Base-by-base conservation (phyloP, 2,329 filamentous ascomycete species). In the Biscogniauxia marginata region DNA sequence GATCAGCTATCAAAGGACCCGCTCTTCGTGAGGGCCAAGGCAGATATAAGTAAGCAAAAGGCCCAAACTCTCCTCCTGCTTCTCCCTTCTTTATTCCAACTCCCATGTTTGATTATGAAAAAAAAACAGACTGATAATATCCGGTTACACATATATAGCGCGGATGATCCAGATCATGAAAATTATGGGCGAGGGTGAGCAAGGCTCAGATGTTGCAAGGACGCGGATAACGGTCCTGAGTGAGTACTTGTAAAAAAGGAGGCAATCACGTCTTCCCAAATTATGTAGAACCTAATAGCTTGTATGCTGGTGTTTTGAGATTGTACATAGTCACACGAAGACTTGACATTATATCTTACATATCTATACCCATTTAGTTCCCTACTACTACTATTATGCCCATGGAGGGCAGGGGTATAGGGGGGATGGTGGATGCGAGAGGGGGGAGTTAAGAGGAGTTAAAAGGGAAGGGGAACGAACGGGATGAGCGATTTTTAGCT, bases 121-220 rank as follows among this genome's bases (percentile, higher is more conserved):
- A 16, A 39, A 16, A n/a, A 53, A 13, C 55, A 64, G 25, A 64
- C 55, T n/a, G 4, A 43, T 39, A n/a, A n/a, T n/a, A n/a, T n/a
- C n/a, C n/a, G n/a, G 4, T 20, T 56, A 25, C 45, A 52, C 25
- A 54, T 52, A 7, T 23, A n/a, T 11, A 86, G 82, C 76, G 45
- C 77, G 79, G 58, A 87, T 88, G 84, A 81, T 87, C 23, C 77
- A 86, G 53, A 87, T 87, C 50, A 81, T 87, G 82, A 76, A 81
- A 54, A 65, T 76, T 16, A 85, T 86, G 77, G 78, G 79, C 21
- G 79, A 81, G 30, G 77, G 79, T 7, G 77, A 81, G 21, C 71
- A 84, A 49, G 83, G 82, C 1, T 84, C 81, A 11, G 79, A 84
- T 21, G 82, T 86, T 16, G 84, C 84, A 3, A 74, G 77, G 60